Conservation (phyloP, 1,139 yeast species). For the Blastobotrys buckinghamii region DNA sequence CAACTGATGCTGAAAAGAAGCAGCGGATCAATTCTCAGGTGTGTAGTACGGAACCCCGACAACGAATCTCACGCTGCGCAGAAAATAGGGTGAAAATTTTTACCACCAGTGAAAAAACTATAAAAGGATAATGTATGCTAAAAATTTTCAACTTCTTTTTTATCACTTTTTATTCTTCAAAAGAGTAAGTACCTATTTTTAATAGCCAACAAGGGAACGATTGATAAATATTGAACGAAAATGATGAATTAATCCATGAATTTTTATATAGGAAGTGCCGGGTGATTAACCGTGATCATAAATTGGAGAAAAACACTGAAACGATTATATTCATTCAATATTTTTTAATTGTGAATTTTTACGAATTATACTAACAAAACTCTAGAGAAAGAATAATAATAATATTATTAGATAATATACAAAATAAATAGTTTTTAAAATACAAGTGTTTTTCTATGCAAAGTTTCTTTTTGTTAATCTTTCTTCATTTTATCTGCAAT, state of each 20-base stretch:
- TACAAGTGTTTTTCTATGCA: neutral
- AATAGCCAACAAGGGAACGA: neutral
- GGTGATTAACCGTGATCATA: conserved; percentile 24
- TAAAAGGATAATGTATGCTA: neutral
- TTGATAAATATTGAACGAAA: neutral
- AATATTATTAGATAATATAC: neutral
- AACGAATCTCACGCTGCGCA: too few species aligned
- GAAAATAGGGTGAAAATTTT: too few species aligned
- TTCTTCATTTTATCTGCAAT: conserved; percentile 15
- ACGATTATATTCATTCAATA: neutral
- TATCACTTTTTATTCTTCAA: conserved; percentile 1
- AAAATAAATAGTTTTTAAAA: neutral
- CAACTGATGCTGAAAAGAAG: too few species aligned
- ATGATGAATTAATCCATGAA: conserved; percentile 23
- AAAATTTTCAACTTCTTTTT: neutral
- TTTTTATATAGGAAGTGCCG: conserved; percentile 29
- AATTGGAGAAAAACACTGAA: conserved; percentile 19
- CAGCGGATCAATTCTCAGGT: too few species aligned
- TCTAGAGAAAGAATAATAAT: neutral
- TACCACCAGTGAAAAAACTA: neutral
- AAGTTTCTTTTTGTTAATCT: neutral
- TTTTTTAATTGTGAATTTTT: neutral
- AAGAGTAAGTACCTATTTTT: conserved; percentile 2
- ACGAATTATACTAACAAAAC: neutral
- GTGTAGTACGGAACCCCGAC: neutral